Evolutionary conservation across 371 early-diverging fungal genomes (phyloP).

Genomic region (Parasitella parasitica): DNA sequence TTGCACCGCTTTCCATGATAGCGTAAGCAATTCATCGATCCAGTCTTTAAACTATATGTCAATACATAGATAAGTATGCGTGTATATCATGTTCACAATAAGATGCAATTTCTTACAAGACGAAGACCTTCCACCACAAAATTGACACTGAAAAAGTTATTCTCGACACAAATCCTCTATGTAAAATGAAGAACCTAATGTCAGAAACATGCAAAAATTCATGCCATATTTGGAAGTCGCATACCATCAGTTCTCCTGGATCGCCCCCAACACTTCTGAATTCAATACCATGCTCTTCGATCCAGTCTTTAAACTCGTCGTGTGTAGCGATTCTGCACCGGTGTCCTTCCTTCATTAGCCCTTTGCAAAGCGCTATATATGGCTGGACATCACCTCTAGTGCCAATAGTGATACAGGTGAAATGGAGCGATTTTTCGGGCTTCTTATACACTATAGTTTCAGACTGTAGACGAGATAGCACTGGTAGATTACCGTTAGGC

Average conservation of each 20-base stretch:
- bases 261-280: constrained; percentile 74
- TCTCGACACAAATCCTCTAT: constrained; percentile 76
- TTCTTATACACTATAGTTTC: constrained; percentile 21
- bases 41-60: constrained; percentile 65
- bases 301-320: constrained; percentile 73
- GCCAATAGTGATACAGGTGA: constrained; percentile 84
- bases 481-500: constrained; percentile 17
- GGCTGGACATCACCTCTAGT: constrained; percentile 88
- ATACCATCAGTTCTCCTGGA: constrained; percentile 66
- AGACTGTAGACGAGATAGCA: constrained; percentile 19
- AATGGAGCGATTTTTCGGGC: constrained; percentile 58
- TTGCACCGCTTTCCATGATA: constrained; percentile 76
- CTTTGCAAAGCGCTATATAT: constrained; percentile 81
- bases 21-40: constrained; percentile 69
- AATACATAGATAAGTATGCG: neutral
- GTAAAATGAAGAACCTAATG: neutral
- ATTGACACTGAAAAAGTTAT: constrained; percentile 73
- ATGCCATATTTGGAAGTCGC: neutral
- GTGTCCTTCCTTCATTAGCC: constrained; percentile 73
- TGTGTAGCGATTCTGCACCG: constrained; percentile 77
- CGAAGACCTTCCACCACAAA: constrained; percentile 68
- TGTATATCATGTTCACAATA: neutral
- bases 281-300: constrained; percentile 75
- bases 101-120: constrained; percentile 25
- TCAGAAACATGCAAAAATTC: neutral